Percentiles rank a stretch among this genome's conserved stretches.
Conservation (phyloP, 139 green algal species). For the Chlorella sp. region DNA sequence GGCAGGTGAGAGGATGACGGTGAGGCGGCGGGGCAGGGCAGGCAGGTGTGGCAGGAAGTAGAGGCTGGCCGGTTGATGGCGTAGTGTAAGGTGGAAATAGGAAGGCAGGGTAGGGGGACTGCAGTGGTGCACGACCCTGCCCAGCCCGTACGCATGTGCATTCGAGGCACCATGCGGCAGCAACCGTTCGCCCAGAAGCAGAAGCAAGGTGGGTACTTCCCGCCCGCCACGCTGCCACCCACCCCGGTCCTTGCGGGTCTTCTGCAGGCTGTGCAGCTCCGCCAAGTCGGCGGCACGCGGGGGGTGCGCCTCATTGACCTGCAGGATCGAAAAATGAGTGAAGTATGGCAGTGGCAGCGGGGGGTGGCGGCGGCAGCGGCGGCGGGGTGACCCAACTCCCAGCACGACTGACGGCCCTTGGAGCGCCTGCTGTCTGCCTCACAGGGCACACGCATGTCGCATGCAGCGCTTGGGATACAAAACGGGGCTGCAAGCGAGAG, state of each 20-base stretch:
- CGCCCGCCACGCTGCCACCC: not conserved
- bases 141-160: too few relatives aligned
- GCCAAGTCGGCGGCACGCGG: conserved; percentile 43
- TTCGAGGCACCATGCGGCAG: too few relatives aligned
- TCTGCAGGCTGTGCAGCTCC: conserved; percentile 52
- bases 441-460: not conserved
- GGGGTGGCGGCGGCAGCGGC: not conserved
- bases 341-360: too few relatives aligned
- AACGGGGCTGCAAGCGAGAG: not conserved
- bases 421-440: not conserved
- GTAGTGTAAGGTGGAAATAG: too few relatives aligned
- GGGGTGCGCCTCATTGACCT: conserved; percentile 50
- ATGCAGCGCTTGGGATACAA: not conserved
- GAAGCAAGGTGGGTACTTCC: not conserved
- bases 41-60: not conserved
- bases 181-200: not conserved
- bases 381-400: not conserved
- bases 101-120: too few relatives aligned
- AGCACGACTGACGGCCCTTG: not conserved
- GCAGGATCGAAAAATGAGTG: too few relatives aligned
- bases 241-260: conserved; percentile 46
- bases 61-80: too few relatives aligned
- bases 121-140: too few relatives aligned
- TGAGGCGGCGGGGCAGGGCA: not conserved
- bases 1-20: not conserved